Percentiles rank a stretch among this genome's conserved stretches.
phyloP scores from a whole-genome alignment of 1,139 yeast genomes.

The Saccharomycopsis crataegensis region DNA sequence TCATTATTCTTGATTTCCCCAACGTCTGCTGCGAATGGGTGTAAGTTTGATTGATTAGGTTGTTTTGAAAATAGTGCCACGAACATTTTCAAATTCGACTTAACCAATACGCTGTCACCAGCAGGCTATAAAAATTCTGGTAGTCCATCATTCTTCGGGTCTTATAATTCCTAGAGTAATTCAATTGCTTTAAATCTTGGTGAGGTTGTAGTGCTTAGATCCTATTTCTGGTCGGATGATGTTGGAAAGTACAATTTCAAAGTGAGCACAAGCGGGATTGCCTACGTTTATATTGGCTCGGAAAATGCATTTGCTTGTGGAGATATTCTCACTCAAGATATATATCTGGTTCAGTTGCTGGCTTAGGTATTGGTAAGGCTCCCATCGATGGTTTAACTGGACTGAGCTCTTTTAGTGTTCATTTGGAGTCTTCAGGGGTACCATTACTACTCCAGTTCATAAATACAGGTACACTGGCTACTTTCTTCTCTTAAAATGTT shows the following conservation, averaged over 20 bases:
- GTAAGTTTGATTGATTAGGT: neutral
- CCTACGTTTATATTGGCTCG: neutral
- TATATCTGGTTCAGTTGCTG: neutral
- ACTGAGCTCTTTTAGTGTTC: neutral
- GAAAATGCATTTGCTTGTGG: neutral
- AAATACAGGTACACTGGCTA: neutral
- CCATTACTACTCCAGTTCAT: neutral
- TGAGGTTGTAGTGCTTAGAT: neutral
- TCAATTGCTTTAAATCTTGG: neutral
- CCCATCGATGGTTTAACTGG: neutral
- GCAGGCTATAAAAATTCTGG: neutral
- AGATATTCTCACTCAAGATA: neutral
- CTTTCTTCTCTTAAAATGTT: neutral
- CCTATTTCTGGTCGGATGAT: neutral
- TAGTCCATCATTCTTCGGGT: neutral
- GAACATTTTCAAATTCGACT: neutral
- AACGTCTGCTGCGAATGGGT: neutral
- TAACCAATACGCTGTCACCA: neutral
- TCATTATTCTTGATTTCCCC: neutral
- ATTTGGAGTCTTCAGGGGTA: neutral
- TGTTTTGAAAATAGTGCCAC: neutral
- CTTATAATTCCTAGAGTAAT: neutral
- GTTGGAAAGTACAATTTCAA: neutral
- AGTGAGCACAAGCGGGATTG: neutral
- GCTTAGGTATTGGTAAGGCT: neutral